Base-by-base conservation (phyloP, 1,284 basidiomycete genomes). In the Fomitopsis palustris region DNA sequence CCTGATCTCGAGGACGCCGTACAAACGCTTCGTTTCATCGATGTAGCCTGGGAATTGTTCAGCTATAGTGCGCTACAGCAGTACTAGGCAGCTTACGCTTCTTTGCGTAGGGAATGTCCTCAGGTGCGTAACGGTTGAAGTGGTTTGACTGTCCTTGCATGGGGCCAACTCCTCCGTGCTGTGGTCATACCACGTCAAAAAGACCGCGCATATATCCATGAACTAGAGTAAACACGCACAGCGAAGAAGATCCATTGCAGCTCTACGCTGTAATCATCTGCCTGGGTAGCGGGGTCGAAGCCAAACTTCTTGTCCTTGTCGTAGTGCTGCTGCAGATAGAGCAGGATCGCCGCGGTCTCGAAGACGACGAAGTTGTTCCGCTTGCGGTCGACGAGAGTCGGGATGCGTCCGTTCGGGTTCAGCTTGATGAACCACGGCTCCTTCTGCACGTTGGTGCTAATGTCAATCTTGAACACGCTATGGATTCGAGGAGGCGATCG, bases 241-340 rank as follows among this genome's bases (percentile, higher is more conserved):
- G 81, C 79, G 64, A 90, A 93, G 75, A 92, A 90, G 52, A 93
- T 86, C 92, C 91, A 94, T 67, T 90, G 88, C 19, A 90, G 68
- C 70, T 84, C 79, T 70, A 87, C 81, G 67, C 83, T 85, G 65
- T 81, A 76, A 62, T 74, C 69, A 57, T 75, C 65, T 17, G 76
- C 66, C 31, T 76, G 69, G 54, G 72, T 69, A 14, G 70, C 64
- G 14, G 69, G 69, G 65, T 75, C 68, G 70, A 82, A 84, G 62
- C 72, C 77, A 63, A 85, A 80, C 69, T 78, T 79, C 72, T 72
- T 65, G 43, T 82, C 79, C 57, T 72, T 74, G 67, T 79, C 78
- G 61, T 80, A 82, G 62, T 77, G 73, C 67, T 82, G 77, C 21
- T 75, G 74, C 53, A 86, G 74, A 73, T 84, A 85, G 25, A 84